Evolutionary conservation across 2,329 filamentous ascomycete species (phyloP), one percentile per base, ranked within the genome.

Genomic region (Laburnicola sp.): DNA sequence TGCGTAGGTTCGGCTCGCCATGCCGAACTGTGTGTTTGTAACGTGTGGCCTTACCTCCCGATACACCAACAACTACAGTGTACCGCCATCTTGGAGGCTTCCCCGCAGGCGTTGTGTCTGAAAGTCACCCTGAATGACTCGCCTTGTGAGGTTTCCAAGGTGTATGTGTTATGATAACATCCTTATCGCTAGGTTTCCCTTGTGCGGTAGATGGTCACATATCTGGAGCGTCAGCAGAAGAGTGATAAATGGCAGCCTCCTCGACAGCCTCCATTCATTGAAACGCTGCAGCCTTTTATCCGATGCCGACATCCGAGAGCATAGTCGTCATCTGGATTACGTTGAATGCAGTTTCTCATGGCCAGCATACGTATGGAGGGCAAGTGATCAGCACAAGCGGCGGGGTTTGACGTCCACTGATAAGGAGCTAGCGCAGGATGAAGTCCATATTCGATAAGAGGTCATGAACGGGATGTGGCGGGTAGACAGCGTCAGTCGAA

Each of bases 131-230:
- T 16, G 16, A 16, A 16, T 16, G 16, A 16, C 16, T 16, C 16
- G 16, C 16, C 16, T 16, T 16, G 16, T 16, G 16, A 16, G 16
- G 16, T 16, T 16, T 16, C 16, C 16, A 16, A 16, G 3, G 11
- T 8, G 23, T 39, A 50, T 55, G 30, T 49, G 46, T 48, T 60
- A 43, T 47, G 42, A 46, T 49, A 23, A 31, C 49, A 54, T 53
- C 50, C 53, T 59, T 56, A 56, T 60, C 57, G 56, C 40, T 51
- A 43, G 40, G 23, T 34, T 31, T 37, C 22, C 35, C 10, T 40
- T 26, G 34, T 34, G 35, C 38, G 10, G 35, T 25, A 30, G 27
- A 45, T 42, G 44, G 47, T 50, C 37, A 25, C 49, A 55, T 46
- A 37, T 43, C 40, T 47, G 43, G 40, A 27, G 21, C 10, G 11